These are phyloP conservation scores for Monilinia polystroma DNA, from an alignment of 2,329 filamentous ascomycete species.

Conservation along the genomic window DNA sequence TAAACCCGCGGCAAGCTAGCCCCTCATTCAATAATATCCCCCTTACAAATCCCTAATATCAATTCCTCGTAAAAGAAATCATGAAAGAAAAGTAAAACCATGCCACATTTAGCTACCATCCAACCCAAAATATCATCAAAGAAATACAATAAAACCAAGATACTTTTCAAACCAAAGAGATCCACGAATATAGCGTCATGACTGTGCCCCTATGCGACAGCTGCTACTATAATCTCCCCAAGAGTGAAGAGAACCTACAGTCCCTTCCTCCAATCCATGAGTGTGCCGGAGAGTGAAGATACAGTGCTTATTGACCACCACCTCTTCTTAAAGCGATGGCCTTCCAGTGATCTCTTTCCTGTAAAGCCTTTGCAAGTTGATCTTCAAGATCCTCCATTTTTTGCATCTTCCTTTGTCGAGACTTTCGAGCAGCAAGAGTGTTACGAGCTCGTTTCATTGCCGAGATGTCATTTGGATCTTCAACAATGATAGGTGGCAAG, in stretches of 20 bases:
- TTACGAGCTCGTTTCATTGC: conserved; percentile 93
- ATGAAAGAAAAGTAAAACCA: conserved; percentile 17
- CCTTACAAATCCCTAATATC: conserved; percentile 1
- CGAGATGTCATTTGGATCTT: conserved; percentile 70
- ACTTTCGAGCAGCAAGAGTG: conserved; percentile 90
- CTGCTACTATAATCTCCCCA: conserved; percentile 38
- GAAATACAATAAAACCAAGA: conserved; percentile 27
- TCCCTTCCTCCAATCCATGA: conserved; percentile 40
- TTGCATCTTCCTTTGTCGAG: conserved; percentile 79
- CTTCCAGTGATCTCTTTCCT: conserved; percentile 68
- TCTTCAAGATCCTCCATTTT: conserved; percentile 73
- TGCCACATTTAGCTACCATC: neutral
- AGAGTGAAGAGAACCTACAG: conserved; percentile 32
- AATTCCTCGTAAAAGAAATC: neutral
- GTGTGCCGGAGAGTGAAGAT: conserved; percentile 36
- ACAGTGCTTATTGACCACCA: conserved; percentile 29
- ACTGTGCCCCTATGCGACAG: conserved; percentile 32
- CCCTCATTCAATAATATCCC: conserved; percentile 4
- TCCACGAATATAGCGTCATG: conserved; percentile 38
- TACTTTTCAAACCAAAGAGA: conserved; percentile 23
- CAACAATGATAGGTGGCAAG: conserved; percentile 72
- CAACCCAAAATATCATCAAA: conserved; percentile 15
- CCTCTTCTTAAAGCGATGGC: conserved; percentile 34
- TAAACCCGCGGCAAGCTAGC: neutral
- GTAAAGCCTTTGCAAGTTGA: conserved; percentile 63